Conservation (phyloP, 805 yeast genomes). For the Candida palmyrensis region DNA sequence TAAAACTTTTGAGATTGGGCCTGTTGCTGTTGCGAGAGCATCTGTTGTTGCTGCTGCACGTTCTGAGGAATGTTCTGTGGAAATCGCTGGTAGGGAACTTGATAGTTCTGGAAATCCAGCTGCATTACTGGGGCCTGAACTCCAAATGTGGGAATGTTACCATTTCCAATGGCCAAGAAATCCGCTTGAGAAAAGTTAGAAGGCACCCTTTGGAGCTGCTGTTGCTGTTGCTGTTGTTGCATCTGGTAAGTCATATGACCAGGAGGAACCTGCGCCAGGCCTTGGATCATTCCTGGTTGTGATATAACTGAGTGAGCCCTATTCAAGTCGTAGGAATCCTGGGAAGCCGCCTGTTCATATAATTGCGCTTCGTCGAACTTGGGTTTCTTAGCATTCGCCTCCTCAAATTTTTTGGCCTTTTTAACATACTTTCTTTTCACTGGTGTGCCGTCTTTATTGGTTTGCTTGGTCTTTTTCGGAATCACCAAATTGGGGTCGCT, state of each 20-base stretch:
- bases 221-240: constrained; percentile 49
- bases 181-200: constrained; percentile 20
- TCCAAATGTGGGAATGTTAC: constrained; percentile 2
- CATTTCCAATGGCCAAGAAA: constrained; percentile 11
- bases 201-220: constrained; percentile 17
- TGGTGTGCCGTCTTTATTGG: constrained; percentile 36
- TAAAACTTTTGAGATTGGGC: constrained; percentile 8
- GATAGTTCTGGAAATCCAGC: constrained; percentile 10
- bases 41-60: constrained; percentile 14
- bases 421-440: constrained; percentile 40
- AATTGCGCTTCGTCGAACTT: constrained; percentile 15
- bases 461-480: constrained; percentile 28
- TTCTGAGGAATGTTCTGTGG: constrained; percentile 21
- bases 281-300: constrained; percentile 2
- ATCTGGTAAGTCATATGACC: constrained; percentile 54
- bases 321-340: constrained; percentile 12
- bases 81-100: constrained; percentile 20
- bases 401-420: constrained; percentile 63
- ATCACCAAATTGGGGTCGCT: constrained; percentile 31
- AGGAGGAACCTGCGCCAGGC: constrained; percentile 9
- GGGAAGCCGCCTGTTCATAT: constrained; percentile 14
- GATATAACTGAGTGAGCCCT: constrained; percentile 9
- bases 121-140: constrained; percentile 1
- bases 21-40: constrained; percentile 6
- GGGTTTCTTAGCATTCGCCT: constrained; percentile 45